Evolutionary conservation across 106 monocot species (phyloP).

Genomic region (Agapanthus africanus): DNA sequence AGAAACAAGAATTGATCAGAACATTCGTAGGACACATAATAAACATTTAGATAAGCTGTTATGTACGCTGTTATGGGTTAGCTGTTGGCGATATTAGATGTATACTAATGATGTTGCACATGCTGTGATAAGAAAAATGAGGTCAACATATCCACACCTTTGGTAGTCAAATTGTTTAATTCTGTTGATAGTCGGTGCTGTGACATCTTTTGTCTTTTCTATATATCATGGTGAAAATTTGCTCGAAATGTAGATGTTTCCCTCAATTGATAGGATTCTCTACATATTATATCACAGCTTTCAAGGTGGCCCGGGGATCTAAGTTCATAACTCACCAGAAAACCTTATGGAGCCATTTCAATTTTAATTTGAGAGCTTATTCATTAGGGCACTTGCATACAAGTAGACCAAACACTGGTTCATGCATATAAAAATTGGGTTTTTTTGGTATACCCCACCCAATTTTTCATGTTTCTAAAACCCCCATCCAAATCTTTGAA

Average conservation of each 20-base stretch:
- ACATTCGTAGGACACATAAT: background rate
- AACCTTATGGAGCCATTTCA: background rate
- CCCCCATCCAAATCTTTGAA: no score
- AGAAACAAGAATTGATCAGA: background rate
- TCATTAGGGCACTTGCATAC: no score
- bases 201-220: background rate
- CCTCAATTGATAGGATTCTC: background rate
- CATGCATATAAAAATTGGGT: no score
- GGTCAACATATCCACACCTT: background rate
- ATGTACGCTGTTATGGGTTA: no score
- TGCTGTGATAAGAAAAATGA: background rate
- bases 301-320: background rate
- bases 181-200: background rate
- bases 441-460: no score
- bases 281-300: background rate
- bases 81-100: no score
- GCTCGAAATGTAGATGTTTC: background rate
- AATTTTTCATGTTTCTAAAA: no score
- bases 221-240: background rate
- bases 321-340: background rate
- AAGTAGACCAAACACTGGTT: no score
- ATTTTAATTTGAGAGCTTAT: no score
- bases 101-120: no score
- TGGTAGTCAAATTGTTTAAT: background rate
- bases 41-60: background rate